Evolutionary conservation across 2,329 filamentous ascomycete genomes (phyloP).

Genomic region (Trichoderma koningiopsis): DNA sequence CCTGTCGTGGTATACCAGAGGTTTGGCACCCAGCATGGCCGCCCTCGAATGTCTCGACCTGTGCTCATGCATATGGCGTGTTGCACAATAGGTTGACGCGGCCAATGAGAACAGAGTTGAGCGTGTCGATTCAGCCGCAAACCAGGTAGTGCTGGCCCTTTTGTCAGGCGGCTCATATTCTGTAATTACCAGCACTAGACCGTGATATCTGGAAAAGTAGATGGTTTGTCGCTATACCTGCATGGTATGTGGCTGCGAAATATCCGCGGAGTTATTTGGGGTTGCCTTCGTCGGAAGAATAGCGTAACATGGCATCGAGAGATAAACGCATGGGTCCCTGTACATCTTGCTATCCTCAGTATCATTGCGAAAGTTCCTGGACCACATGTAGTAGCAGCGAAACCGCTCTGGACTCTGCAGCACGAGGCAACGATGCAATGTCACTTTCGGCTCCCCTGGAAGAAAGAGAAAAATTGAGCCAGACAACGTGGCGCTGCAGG

Average conservation of each 20-base stretch:
- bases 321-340: background rate
- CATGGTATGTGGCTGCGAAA: background rate
- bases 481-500: background rate
- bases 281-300: background rate
- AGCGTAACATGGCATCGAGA: background rate
- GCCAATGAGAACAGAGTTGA: conserved; percentile 4
- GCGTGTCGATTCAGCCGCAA: background rate
- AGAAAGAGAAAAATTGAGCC: background rate
- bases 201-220: background rate
- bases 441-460: background rate
- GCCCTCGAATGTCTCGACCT: background rate
- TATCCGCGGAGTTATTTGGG: background rate
- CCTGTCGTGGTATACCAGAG: background rate
- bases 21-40: background rate
- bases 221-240: background rate
- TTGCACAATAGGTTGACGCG: background rate
- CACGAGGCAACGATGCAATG: background rate
- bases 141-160: background rate
- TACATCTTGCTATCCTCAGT: background rate
- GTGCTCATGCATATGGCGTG: background rate
- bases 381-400: background rate
- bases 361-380: background rate
- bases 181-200: background rate
- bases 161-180: background rate
- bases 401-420: background rate